Conservation (phyloP, 805 yeast genomes). For the Metschnikowia corniflorae region DNA sequence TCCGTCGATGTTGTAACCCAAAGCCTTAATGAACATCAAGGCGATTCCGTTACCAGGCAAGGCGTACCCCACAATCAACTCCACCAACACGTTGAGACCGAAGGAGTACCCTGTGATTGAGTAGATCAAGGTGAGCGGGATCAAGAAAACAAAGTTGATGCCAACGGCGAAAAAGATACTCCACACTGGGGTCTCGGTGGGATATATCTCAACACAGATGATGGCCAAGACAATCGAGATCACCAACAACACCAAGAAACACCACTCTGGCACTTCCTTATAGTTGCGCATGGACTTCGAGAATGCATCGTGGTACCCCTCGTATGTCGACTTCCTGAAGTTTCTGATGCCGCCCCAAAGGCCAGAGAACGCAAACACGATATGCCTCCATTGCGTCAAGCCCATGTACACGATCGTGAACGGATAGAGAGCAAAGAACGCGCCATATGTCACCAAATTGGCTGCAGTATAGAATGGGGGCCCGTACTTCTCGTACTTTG, state of each 20-base stretch:
- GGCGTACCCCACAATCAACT: conserved; percentile 42
- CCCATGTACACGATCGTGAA: conserved; percentile 23
- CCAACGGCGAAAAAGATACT: conserved; percentile 34
- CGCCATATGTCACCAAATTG: conserved; percentile 21
- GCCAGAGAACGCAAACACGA: conserved; percentile 14
- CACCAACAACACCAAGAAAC: conserved; percentile 32
- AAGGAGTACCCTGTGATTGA: conserved; percentile 35
- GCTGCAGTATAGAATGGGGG: conserved; percentile 25
- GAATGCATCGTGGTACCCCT: conserved; percentile 33
- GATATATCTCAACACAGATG: conserved; percentile 36
- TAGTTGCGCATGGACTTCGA: conserved; percentile 34
- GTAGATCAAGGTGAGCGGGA: conserved; percentile 38
- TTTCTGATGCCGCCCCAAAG: conserved; percentile 15
- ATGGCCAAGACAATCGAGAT: conserved; percentile 33
- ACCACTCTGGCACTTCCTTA: conserved; percentile 43
- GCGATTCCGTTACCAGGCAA: conserved; percentile 47
- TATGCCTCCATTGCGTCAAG: conserved; percentile 14
- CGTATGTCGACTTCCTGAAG: conserved; percentile 24
- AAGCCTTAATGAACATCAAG: conserved; percentile 46
- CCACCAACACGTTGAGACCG: conserved; percentile 42
- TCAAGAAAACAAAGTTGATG: conserved; percentile 36
- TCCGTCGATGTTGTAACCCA: conserved; percentile 44
- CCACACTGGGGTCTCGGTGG: conserved; percentile 46
- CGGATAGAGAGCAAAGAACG: conserved; percentile 25
- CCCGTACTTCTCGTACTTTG: conserved; percentile 18